Evolutionary conservation across 345 rosid species (phyloP).

Genomic region (Xanthoceras sorbifolium): DNA sequence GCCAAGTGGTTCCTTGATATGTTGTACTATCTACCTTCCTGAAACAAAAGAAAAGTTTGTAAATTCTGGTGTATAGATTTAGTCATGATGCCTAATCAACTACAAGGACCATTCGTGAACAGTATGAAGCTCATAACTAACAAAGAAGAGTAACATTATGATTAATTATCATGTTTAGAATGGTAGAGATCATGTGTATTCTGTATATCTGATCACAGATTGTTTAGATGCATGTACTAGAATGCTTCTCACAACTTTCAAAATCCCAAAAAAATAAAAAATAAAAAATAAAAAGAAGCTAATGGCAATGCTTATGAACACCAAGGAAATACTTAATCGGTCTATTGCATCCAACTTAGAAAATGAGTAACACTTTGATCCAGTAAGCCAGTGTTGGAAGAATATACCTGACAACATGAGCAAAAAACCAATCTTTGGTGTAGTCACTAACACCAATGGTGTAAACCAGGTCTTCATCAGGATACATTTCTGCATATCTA

Average conservation of each 20-base stretch:
- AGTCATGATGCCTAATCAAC: background rate
- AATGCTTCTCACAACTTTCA: background rate
- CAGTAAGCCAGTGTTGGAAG: background rate
- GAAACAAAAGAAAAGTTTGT: background rate
- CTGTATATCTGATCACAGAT: background rate
- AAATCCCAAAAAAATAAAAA: background rate
- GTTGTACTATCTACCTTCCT: constrained; percentile 43
- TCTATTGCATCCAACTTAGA: background rate
- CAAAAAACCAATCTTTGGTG: constrained; percentile 85
- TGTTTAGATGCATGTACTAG: background rate
- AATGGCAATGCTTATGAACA: background rate
- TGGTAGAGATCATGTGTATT: background rate
- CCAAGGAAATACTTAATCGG: background rate
- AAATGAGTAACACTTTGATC: background rate
- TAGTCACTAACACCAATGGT: constrained; percentile 72
- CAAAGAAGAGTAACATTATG: background rate
- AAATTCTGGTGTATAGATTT: background rate
- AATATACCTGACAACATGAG: constrained; percentile 70
- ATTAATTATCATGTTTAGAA: background rate
- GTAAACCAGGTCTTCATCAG: constrained; percentile 75
- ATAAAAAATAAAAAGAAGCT: too few species aligned
- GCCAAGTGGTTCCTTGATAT: constrained; percentile 67
- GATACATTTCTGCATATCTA: constrained; percentile 80
- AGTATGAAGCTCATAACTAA: background rate
- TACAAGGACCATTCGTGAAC: background rate